Evolutionary conservation across 2,329 filamentous ascomycete genomes (phyloP).

Genomic region (Biscogniauxia marginata): DNA sequence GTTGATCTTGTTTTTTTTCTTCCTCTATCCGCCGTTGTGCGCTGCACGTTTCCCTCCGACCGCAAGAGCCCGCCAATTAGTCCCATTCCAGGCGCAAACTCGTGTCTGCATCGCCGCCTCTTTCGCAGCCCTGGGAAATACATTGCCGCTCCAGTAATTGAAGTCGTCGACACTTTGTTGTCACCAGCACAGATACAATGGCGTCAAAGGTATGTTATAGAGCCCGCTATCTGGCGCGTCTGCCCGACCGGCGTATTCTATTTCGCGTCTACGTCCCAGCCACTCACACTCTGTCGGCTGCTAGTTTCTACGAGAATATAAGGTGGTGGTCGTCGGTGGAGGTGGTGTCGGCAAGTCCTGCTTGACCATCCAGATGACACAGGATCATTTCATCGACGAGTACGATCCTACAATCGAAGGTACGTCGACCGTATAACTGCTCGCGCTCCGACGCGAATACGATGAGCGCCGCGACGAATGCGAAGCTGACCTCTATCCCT

Average conservation of each 20-base stretch:
- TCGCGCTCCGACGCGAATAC: neutral
- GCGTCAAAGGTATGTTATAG: constrained; percentile 38
- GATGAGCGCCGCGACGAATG: neutral
- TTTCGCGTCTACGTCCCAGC: neutral
- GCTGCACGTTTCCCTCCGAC: neutral
- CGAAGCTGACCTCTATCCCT: constrained; percentile 19
- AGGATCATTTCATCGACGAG: constrained; percentile 98
- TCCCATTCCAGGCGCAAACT: neutral
- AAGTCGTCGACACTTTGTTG: constrained; percentile 15
- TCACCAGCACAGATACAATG: constrained; percentile 31
- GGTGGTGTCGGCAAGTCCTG: constrained; percentile 99
- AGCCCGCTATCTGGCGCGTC: constrained; percentile 1
- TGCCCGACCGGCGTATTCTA: neutral
- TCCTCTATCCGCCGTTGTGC: neutral
- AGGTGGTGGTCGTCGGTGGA: constrained; percentile 94
- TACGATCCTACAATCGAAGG: constrained; percentile 99
- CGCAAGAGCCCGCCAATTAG: neutral
- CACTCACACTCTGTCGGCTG: constrained; percentile 17
- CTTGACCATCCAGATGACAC: constrained; percentile 93
- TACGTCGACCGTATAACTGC: constrained; percentile 39
- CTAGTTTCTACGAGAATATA: constrained; percentile 87
- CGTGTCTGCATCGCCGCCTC: neutral
- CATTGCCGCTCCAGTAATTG: constrained; percentile 16
- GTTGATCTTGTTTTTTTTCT: neutral
- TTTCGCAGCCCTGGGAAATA: constrained; percentile 1